Evolutionary conservation across 75 land plant genomes (phyloP).

Genomic region (Picea glauca): DNA sequence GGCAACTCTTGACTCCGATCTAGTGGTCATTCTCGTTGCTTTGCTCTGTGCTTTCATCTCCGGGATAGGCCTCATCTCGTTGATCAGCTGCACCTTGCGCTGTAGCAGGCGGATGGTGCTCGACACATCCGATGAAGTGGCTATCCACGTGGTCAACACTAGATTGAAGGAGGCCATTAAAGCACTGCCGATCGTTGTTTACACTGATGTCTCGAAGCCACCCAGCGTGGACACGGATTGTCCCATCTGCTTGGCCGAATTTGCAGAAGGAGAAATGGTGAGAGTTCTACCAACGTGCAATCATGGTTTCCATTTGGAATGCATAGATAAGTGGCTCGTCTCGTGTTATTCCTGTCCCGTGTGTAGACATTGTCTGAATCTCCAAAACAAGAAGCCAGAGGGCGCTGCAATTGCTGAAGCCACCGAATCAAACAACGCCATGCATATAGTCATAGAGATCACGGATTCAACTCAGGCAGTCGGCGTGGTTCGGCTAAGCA

Average conservation of each 20-base stretch:
- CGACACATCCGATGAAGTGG: conserved; percentile 15
- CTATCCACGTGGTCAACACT: conserved; percentile 13
- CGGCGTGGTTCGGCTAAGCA: too few relatives aligned
- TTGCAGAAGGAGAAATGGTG: conserved; percentile 35
- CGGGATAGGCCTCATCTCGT: conserved; percentile 45
- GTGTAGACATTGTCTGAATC: conserved; percentile 16
- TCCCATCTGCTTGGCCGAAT: conserved; percentile 60
- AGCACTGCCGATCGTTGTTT: conserved; percentile 25
- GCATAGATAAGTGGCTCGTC: conserved; percentile 71
- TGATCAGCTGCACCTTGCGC: conserved; percentile 45
- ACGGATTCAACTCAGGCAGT: too few relatives aligned
- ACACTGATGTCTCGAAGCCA: neutral
- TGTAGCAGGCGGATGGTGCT: conserved; percentile 20
- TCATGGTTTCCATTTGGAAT: conserved; percentile 64
- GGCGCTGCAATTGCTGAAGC: too few relatives aligned
- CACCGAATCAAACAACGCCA: too few relatives aligned
- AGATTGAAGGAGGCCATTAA: neutral
- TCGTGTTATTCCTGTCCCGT: conserved; percentile 65
- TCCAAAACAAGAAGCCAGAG: too few relatives aligned
- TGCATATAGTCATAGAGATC: too few relatives aligned
- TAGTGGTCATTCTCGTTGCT: conserved; percentile 63
- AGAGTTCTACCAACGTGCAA: conserved; percentile 60
- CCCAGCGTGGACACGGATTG: conserved; percentile 29
- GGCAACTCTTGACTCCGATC: conserved; percentile 52
- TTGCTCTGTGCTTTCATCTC: conserved; percentile 54